phyloP scores from a whole-genome alignment of 2,329 filamentous ascomycete genomes.

The Phyllosticta citrichinensis region DNA sequence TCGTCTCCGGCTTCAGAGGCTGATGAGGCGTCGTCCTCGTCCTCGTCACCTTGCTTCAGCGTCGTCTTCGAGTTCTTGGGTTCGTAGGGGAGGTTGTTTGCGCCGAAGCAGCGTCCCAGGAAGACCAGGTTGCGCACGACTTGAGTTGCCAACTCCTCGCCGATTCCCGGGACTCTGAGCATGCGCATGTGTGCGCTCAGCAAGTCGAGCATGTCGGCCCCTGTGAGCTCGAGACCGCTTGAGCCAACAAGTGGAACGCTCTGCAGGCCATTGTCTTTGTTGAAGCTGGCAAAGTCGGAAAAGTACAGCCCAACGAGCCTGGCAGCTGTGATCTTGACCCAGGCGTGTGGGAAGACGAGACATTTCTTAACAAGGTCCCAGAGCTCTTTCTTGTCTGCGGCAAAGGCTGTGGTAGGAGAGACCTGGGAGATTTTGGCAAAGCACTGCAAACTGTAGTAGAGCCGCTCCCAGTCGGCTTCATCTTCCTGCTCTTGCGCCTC shows the following conservation, averaged over 20 bases:
- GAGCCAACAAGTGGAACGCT: slow-evolving; percentile 57
- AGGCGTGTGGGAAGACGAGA: slow-evolving; percentile 60
- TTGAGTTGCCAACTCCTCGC: slow-evolving; percentile 67
- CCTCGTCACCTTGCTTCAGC: slow-evolving; percentile 34
- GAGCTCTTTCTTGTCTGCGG: slow-evolving; percentile 48
- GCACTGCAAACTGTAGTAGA: slow-evolving; percentile 63
- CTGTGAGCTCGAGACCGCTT: slow-evolving; percentile 57
- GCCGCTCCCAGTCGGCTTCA: slow-evolving; percentile 57
- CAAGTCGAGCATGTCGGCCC: slow-evolving; percentile 52
- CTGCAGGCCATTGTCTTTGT: slow-evolving; percentile 42
- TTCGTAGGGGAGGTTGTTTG: slow-evolving; percentile 44
- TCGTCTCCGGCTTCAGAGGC: slow-evolving; percentile 26
- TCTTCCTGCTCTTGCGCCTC: slow-evolving; percentile 42
- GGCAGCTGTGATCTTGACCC: slow-evolving; percentile 68
- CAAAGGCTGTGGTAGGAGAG: slow-evolving; percentile 55
- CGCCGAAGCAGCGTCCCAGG: slow-evolving; percentile 56
- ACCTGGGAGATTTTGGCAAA: slow-evolving; percentile 57
- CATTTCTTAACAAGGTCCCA: slow-evolving; percentile 63
- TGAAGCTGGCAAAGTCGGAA: slow-evolving; percentile 62
- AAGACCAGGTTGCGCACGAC: slow-evolving; percentile 75
- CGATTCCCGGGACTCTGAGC: slow-evolving; percentile 54
- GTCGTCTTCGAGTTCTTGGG: slow-evolving; percentile 36
- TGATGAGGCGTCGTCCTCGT: slow-evolving; percentile 33
- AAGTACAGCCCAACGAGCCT: slow-evolving; percentile 69
- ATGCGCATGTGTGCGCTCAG: slow-evolving; percentile 47